A percentile compares a stretch with the other conserved stretches of the same genome.
Conservation (phyloP, 805 yeast genomes). For the Priceomyces melissophilus region DNA sequence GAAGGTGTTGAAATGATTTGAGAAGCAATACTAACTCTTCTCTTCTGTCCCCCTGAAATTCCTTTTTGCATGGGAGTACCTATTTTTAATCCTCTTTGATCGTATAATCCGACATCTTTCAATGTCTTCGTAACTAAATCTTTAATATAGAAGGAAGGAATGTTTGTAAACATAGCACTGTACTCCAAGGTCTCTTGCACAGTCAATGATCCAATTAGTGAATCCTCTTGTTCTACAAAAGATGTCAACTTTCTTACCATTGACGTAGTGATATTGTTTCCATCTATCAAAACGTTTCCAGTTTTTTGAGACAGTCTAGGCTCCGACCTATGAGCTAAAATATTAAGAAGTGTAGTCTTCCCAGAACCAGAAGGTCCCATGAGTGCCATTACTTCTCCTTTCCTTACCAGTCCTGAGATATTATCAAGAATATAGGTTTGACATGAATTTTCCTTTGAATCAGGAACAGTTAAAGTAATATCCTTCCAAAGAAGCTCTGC, state of each 20-base stretch:
- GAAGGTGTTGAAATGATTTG: constrained; percentile 17
- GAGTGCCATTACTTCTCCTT: constrained; percentile 75
- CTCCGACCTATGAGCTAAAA: constrained; percentile 28
- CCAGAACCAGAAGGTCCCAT: constrained; percentile 55
- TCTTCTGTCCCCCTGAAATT: constrained; percentile 21
- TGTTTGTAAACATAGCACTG: constrained; percentile 8
- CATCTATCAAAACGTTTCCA: constrained; percentile 16
- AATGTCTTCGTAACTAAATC: constrained; percentile 11
- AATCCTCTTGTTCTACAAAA: constrained; percentile 21
- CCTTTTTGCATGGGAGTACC: constrained; percentile 22
- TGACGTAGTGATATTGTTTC: constrained; percentile 7
- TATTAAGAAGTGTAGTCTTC: constrained; percentile 44
- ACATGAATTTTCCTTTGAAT: background rate
- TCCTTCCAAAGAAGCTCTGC: background rate
- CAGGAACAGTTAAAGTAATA: background rate
- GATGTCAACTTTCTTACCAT: constrained; percentile 23
- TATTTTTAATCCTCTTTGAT: constrained; percentile 12
- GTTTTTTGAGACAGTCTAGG: constrained; percentile 32
- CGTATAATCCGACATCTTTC: constrained; percentile 12
- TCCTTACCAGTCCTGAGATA: constrained; percentile 81
- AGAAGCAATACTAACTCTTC: constrained; percentile 19
- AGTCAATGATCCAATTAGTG: constrained; percentile 18
- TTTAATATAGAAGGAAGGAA: constrained; percentile 3
- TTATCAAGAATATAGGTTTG: constrained; percentile 42
- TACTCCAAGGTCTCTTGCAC: constrained; percentile 17